Base-by-base conservation (phyloP, 2,329 filamentous ascomycete genomes). In the Ophiostoma tasmaniense region DNA sequence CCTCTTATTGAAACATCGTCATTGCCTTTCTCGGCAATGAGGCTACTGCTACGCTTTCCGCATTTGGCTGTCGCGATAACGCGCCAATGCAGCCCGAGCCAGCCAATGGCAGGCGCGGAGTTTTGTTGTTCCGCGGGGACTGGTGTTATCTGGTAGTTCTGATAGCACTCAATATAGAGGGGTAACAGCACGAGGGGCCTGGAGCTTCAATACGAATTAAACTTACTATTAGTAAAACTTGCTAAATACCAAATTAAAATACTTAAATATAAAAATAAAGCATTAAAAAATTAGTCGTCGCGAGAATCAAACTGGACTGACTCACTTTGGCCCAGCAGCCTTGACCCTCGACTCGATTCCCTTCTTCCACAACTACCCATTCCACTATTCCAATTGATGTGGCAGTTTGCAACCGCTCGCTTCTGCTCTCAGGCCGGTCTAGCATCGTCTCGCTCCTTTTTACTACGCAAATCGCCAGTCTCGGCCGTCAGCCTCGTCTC, bases 301-400 rank as follows among this genome's bases (percentile, higher is more conserved):
- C 65, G 37, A 66, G 28, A 66, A 66, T 42, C 64, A 17, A 11
- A n/a, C 13, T 10, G 11, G 61, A 39, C 62, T 65, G 62, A 65
- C 33, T 65, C 62, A 65, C 33, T 17, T 62, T n/a, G 17, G 42
- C 50, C 50, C 11, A 17, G 10, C 50, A 55, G 50, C 50, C 50
- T 52, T 11, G 45, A 22, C 45, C 45, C 17, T 10, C 8, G 33
- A 30, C 33, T 20, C 39, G 42, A 39, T 20, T n/a, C 7, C 61
- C 61, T 37, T 45, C 50, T 55, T 25, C 50, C 64, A 39, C 22
- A 22, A 55, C 64, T 22, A 39, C n/a, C 11, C 3, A 11, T 25
- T 64, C n/a, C 37, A 25, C 22, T 39, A 22, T 61, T 10, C 33
- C 64, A 59, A 70, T 73, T 73, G 70, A 73, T 73, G 71, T 39